These are phyloP conservation scores for Suillus hirtellus DNA, from an alignment of 768 basidiomycete genomes.

Conservation along the genomic window DNA sequence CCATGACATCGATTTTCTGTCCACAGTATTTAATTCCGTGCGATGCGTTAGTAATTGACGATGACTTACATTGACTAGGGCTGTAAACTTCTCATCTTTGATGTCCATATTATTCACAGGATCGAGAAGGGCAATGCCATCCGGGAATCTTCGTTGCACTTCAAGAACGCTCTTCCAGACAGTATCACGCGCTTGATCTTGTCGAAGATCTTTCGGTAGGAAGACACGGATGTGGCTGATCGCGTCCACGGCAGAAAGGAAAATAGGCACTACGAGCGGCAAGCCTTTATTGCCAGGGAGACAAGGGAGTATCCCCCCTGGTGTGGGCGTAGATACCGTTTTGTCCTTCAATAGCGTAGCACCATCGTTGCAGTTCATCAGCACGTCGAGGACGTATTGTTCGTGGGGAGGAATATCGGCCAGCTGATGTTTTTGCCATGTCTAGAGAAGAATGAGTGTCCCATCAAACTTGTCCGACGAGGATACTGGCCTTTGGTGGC, in stretches of 20 bases:
- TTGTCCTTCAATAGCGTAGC: slow-evolving; percentile 61
- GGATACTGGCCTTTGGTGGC: slow-evolving; percentile 65
- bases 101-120: slow-evolving; percentile 95
- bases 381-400: slow-evolving; percentile 91
- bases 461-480: not conserved
- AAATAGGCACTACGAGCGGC: slow-evolving; percentile 84
- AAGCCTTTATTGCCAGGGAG: slow-evolving; percentile 68
- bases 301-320: slow-evolving; percentile 77
- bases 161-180: slow-evolving; percentile 90
- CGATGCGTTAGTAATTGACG: not conserved
- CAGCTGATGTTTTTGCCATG: slow-evolving; percentile 58
- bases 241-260: slow-evolving; percentile 82
- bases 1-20: slow-evolving; percentile 91
- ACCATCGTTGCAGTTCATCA: slow-evolving; percentile 76
- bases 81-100: slow-evolving; percentile 89
- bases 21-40: not conserved
- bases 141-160: slow-evolving; percentile 87
- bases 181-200: slow-evolving; percentile 72
- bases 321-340: slow-evolving; percentile 52
- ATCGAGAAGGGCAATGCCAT: slow-evolving; percentile 84
- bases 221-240: slow-evolving; percentile 86
- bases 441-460: slow-evolving; percentile 37
- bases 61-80: slow-evolving; percentile 69
- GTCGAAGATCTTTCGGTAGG: slow-evolving; percentile 87
- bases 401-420: slow-evolving; percentile 81